Conservation (phyloP, 306 rosid species). For the Gleditsia sinensis region DNA sequence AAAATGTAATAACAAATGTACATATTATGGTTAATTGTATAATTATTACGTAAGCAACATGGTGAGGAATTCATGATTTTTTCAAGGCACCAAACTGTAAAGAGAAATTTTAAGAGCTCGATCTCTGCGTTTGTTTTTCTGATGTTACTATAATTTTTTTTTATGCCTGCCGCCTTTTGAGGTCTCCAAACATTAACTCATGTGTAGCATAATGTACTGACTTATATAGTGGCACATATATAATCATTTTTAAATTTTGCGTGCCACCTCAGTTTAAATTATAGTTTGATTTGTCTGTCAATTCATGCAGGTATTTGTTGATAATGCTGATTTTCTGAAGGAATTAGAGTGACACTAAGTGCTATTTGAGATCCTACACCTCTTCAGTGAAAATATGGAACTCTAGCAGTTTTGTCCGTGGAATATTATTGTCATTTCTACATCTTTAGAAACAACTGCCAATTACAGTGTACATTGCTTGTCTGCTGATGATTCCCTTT, state of each 20-base stretch:
- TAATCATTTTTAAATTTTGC: not conserved
- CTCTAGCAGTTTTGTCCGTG: conserved; percentile 32
- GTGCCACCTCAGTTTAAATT: conserved; percentile 1
- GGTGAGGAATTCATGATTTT: not conserved
- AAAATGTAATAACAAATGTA: not conserved
- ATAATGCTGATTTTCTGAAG: conserved; percentile 67
- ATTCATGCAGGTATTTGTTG: conserved; percentile 64
- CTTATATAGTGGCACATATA: not conserved
- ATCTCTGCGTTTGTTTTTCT: not conserved
- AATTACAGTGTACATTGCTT: not conserved
- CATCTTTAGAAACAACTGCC: conserved; percentile 31
- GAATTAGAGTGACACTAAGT: conserved; percentile 56
- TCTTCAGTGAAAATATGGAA: conserved; percentile 27
- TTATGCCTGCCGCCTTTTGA: not conserved
- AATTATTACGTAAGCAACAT: not conserved
- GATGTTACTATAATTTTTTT: not conserved
- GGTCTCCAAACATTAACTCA: not conserved
- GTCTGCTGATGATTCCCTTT: not conserved
- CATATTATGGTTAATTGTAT: not conserved
- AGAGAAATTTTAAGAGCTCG: not conserved
- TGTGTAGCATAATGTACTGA: not conserved
- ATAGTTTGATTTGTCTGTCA: not conserved
- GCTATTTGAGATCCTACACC: conserved; percentile 29
- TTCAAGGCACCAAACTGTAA: conserved; percentile 3
- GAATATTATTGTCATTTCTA: conserved; percentile 2